Evolutionary conservation across 345 rosid species (phyloP).

Genomic region (Conringia planisiliqua): DNA sequence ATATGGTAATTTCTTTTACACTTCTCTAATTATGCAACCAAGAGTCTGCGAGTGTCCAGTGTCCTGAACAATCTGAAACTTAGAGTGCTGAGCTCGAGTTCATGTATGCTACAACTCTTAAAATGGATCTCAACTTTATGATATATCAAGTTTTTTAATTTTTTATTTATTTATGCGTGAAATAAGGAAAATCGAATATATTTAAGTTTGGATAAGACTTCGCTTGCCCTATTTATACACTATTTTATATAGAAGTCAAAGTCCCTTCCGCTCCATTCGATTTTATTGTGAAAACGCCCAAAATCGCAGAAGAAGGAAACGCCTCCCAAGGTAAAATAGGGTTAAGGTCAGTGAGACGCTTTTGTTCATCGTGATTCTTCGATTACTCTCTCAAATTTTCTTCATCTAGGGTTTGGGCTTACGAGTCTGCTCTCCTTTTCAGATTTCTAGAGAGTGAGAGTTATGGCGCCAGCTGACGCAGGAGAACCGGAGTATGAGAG

Average conservation of each 20-base stretch:
- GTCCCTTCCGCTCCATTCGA: conserved; percentile 9
- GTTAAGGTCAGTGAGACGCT: background rate
- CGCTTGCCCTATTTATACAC: background rate
- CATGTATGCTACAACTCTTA: too few relatives aligned
- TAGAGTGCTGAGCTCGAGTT: too few relatives aligned
- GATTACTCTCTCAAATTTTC: background rate
- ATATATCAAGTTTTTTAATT: too few relatives aligned
- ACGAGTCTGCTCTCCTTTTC: background rate
- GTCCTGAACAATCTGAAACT: too few relatives aligned
- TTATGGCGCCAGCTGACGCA: conserved; percentile 46
- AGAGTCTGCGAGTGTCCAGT: too few relatives aligned
- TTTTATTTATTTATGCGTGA: background rate
- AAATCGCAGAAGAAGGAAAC: background rate
- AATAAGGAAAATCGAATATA: background rate
- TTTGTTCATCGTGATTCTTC: background rate
- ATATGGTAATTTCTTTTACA: too few relatives aligned
- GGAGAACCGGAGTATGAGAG: conserved; percentile 79
- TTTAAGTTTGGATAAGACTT: background rate
- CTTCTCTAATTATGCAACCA: too few relatives aligned
- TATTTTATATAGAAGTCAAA: background rate
- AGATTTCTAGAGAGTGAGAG: conserved; percentile 1
- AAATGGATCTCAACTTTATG: too few relatives aligned
- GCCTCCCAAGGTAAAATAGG: conserved; percentile 12
- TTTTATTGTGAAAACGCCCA: background rate
- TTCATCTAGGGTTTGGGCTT: conserved; percentile 10